A percentile compares a stretch with the other conserved stretches of the same genome.
phyloP scores from a whole-genome alignment of 805 yeast genomes.

The Sugiyamaella lignohabitans region DNA sequence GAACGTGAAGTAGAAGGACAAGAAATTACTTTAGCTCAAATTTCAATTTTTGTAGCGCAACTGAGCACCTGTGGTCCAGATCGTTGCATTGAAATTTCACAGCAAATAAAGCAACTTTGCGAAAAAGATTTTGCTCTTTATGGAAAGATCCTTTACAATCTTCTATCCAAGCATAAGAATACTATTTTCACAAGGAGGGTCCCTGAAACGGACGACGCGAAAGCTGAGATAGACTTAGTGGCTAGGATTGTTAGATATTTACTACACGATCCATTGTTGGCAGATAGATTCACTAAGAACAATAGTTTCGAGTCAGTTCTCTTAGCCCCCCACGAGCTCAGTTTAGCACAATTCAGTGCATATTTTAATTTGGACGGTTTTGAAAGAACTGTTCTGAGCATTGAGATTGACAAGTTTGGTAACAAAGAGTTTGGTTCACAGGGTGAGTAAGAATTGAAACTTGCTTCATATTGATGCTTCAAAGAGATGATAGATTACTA shows the following conservation, averaged over 20 bases:
- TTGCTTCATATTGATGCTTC: no score
- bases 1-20: not conserved
- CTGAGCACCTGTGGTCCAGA: no score
- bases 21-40: not conserved
- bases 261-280: not conserved
- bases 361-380: not conserved
- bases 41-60: not conserved
- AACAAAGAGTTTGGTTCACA: no score
- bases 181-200: not conserved
- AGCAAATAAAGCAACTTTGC: not conserved
- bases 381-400: not conserved
- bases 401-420: no score
- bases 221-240: not conserved
- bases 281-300: not conserved
- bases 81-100: no score
- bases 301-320: not conserved
- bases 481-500: no score
- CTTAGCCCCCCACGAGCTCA: not conserved
- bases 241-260: not conserved
- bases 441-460: no score
- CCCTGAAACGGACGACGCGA: not conserved
- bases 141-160: not conserved
- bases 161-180: not conserved
- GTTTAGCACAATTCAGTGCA: not conserved
- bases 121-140: not conserved